A percentile compares a stretch with the other conserved stretches of the same genome.
Evolutionary conservation across 2,329 filamentous ascomycete species (phyloP).

Genomic region (Helicocarpus griseus): DNA sequence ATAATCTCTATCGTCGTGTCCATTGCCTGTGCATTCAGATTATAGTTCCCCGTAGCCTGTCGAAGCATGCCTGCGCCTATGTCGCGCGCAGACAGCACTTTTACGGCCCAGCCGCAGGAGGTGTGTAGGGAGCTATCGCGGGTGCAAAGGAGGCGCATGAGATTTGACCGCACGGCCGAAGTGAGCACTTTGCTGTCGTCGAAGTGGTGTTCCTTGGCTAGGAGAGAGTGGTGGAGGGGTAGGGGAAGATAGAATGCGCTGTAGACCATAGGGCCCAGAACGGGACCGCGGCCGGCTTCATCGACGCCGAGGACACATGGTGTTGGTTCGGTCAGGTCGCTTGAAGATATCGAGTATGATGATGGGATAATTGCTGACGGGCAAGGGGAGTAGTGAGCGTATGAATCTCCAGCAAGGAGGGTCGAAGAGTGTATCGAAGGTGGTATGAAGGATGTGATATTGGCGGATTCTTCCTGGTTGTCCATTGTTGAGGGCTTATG

Average conservation of each 20-base stretch:
- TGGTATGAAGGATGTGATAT: conserved; percentile 47
- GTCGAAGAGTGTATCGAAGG: conserved; percentile 54
- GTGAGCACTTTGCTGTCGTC: conserved; percentile 93
- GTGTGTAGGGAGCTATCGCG: conserved; percentile 46
- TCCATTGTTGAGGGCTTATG: neutral
- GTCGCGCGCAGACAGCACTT: conserved; percentile 71
- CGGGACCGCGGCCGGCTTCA: conserved; percentile 86
- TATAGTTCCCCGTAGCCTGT: conserved; percentile 52
- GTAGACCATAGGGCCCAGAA: conserved; percentile 69
- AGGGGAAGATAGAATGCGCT: conserved; percentile 61
- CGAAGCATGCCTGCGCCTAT: conserved; percentile 71
- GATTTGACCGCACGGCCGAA: conserved; percentile 60
- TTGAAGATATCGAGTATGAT: conserved; percentile 18
- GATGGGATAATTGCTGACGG: conserved; percentile 50
- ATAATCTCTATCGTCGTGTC: conserved; percentile 83
- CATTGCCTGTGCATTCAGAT: conserved; percentile 92
- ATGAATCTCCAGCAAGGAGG: conserved; percentile 57
- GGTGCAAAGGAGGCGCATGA: conserved; percentile 65
- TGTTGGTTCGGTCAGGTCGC: conserved; percentile 30
- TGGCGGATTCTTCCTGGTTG: conserved; percentile 24
- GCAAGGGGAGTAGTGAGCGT: conserved; percentile 61
- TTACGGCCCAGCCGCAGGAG: conserved; percentile 74
- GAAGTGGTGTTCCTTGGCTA: conserved; percentile 73
- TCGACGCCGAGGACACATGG: conserved; percentile 80
- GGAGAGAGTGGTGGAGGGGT: conserved; percentile 57